Percentiles rank a stretch among this genome's conserved stretches.
Conservation (phyloP, 805 yeast genomes). For the Huiozyma sinensis region DNA sequence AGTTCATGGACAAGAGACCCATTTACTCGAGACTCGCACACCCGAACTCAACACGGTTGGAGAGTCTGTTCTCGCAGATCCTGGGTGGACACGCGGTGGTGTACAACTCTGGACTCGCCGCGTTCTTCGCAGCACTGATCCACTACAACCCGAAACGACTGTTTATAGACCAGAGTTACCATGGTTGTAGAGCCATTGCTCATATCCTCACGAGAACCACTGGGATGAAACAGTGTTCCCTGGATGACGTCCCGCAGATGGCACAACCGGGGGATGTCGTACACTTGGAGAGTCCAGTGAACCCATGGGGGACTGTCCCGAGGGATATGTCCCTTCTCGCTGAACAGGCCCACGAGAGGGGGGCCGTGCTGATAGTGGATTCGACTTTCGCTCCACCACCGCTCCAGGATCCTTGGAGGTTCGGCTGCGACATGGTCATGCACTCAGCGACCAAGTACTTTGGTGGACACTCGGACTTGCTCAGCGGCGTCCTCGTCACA, state of each 20-base stretch:
- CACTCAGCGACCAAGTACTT: constrained; percentile 91
- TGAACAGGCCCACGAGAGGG: constrained; percentile 60
- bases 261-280: constrained; percentile 57
- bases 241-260: constrained; percentile 41
- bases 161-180: constrained; percentile 73
- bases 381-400: constrained; percentile 95
- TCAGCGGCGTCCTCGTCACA: constrained; percentile 73
- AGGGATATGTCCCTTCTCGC: constrained; percentile 55
- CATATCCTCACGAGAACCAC: constrained; percentile 50
- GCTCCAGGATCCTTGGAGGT: constrained; percentile 64
- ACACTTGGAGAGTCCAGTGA: constrained; percentile 81
- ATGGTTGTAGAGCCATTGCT: constrained; percentile 70
- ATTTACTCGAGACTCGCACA: constrained; percentile 68
- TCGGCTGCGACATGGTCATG: constrained; percentile 81
- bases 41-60: constrained; percentile 61
- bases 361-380: constrained; percentile 66
- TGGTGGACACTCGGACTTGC: constrained; percentile 90
- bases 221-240: constrained; percentile 40
- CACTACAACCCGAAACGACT: constrained; percentile 62
- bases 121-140: constrained; percentile 66
- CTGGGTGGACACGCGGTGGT: constrained; percentile 56
- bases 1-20: constrained; percentile 28
- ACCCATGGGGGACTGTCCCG: constrained; percentile 59
- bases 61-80: constrained; percentile 48
- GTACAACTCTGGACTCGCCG: constrained; percentile 72